Evolutionary conservation across 257 asterid genomes (phyloP).

Genomic region (Prunella vulgaris): DNA sequence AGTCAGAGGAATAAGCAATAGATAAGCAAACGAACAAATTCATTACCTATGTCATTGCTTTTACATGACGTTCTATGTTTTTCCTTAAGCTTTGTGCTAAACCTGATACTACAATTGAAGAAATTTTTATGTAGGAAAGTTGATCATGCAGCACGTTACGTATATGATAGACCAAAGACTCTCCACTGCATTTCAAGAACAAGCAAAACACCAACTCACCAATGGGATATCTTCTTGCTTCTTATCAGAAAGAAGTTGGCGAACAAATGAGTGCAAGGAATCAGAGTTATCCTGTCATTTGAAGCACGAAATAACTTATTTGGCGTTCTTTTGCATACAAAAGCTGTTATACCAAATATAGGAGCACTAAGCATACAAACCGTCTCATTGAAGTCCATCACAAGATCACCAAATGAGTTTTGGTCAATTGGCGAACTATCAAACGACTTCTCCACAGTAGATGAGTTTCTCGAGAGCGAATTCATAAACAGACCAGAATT

Average conservation of each 20-base stretch:
- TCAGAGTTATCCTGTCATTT: constrained; percentile 41
- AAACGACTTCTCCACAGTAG: constrained; percentile 39
- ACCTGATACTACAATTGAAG: not conserved
- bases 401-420: constrained; percentile 30
- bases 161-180: not conserved
- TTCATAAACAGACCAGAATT: constrained; percentile 57
- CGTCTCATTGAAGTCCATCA: constrained; percentile 34
- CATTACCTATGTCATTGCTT: not conserved
- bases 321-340: not conserved
- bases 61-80: not conserved
- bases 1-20: not conserved
- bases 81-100: not conserved
- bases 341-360: not conserved
- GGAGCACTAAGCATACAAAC: constrained; percentile 33
- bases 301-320: constrained; percentile 18
- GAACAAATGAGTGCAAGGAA: constrained; percentile 46
- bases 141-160: not conserved
- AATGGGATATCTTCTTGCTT: constrained; percentile 65
- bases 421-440: constrained; percentile 33
- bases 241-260: constrained; percentile 55
- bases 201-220: constrained; percentile 37
- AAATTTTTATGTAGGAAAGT: not conserved
- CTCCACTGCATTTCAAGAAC: not conserved
- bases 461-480: constrained; percentile 56
- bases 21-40: not conserved